A percentile compares a stretch with the other conserved stretches of the same genome.
These are phyloP conservation scores for Apiospora hydei DNA, from an alignment of 2,329 filamentous ascomycete species.

Conservation along the genomic window DNA sequence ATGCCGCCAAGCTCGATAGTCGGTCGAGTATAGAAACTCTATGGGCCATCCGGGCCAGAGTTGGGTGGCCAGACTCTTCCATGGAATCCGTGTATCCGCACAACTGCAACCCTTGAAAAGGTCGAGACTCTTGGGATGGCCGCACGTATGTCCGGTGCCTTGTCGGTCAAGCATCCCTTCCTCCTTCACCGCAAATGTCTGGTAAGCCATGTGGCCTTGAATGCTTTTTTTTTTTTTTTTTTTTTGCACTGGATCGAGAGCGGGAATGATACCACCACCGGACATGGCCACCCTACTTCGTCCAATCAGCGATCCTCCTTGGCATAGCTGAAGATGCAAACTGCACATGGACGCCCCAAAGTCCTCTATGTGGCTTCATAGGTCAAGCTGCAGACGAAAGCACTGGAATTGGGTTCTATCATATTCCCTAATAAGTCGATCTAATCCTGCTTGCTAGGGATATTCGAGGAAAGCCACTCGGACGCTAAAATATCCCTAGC, in stretches of 20 bases:
- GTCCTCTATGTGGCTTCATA: too few species aligned
- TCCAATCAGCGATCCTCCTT: neutral
- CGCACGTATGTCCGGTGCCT: neutral
- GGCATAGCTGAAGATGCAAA: neutral
- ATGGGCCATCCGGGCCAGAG: neutral
- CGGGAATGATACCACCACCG: neutral
- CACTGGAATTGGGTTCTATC: neutral
- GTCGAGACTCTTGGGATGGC: conserved; percentile 2
- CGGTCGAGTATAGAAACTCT: conserved; percentile 2
- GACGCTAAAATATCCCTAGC: neutral
- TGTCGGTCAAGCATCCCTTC: neutral
- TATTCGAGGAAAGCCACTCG: neutral
- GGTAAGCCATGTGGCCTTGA: neutral
- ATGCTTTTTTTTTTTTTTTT: neutral
- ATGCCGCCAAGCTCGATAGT: conserved; percentile 11
- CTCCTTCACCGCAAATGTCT: conserved; percentile 1
- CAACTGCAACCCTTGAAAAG: neutral
- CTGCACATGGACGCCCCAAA: neutral
- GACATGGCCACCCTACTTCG: neutral
- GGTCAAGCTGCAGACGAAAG: neutral
- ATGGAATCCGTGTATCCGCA: conserved; percentile 1
- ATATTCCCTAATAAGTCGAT: neutral
- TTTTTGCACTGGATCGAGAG: neutral
- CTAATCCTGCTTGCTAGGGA: neutral
- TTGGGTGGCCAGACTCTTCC: neutral